Percentiles rank a stretch among this genome's conserved stretches.
Evolutionary conservation across 106 monocot species (phyloP).

Genomic region (Allium fistulosum): DNA sequence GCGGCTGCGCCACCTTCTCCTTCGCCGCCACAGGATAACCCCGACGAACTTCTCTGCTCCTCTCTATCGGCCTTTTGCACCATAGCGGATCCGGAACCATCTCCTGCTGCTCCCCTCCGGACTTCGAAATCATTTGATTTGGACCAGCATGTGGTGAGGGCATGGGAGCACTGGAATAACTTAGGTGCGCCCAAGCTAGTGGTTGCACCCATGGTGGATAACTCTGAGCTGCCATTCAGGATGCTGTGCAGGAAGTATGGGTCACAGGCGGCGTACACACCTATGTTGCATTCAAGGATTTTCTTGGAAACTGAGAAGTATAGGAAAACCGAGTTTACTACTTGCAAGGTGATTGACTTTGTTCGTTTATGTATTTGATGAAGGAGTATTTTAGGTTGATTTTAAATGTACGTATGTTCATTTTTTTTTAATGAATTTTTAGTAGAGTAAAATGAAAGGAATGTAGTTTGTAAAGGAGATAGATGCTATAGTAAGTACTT

Average conservation of each 20-base stretch:
- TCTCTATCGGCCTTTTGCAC: constrained; percentile 5
- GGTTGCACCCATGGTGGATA: constrained; percentile 99
- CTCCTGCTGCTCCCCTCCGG: constrained; percentile 5
- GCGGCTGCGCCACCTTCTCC: no score
- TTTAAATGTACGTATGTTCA: neutral
- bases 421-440: neutral
- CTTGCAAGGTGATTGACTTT: constrained; percentile 61
- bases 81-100: constrained; percentile 12
- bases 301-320: constrained; percentile 97
- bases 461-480: no score
- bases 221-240: constrained; percentile 99
- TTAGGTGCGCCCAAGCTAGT: constrained; percentile 65
- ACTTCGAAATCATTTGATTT: neutral
- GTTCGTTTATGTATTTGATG: no score
- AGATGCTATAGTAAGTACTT: no score
- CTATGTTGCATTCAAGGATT: constrained; percentile 97
- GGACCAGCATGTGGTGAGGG: constrained; percentile 45
- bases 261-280: constrained; percentile 89
- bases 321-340: constrained; percentile 73
- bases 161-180: constrained; percentile 84
- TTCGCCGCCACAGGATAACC: constrained; percentile 15
- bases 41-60: constrained; percentile 58
- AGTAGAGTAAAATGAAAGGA: no score
- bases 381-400: neutral
- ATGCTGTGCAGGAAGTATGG: constrained; percentile 96